Base-by-base conservation (phyloP, 202 grass and related monocot genomes). In the Elaeis oleifera region DNA sequence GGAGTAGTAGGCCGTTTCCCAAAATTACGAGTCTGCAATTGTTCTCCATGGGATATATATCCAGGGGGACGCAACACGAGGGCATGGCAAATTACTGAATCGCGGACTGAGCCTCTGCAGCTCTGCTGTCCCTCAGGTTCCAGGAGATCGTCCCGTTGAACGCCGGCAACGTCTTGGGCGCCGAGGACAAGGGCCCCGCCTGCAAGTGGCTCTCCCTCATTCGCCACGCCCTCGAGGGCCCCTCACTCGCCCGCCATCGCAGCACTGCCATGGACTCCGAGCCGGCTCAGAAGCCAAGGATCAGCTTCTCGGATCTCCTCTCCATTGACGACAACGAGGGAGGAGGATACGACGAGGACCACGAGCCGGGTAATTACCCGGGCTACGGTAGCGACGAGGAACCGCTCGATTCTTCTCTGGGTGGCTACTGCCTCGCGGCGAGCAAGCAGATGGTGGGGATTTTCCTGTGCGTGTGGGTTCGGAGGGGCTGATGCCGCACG, bases 381-480 rank as follows among this genome's bases (percentile, higher is more conserved):
- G 72, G 65, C 8, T 76, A 53, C 2, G 85, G 73, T 29, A 80
- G 79, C 18, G 85, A 83, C 49, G 86, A 95, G 60, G 79, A 80
- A 19, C 23, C 25, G 2, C 5, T 18, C 17, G 60, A 50, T 23
- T 20, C 1, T 31, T 31, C 28, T 31, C 0, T 1, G 5, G 1
- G 28, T 6, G 64, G 63, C 0, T 90, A 96, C 72, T 61, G 50
- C 2, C 67, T 89, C 1, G 84, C 78, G 6, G 79, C 76, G 0
- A 74, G 87, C 79, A 90, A 91, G 60, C 87, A 96, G 74, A 96
- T 96, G 91, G 84, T 96, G 0, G 91, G 91, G n/a, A 78, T 96
- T 56, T 88, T 96, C 72, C 79, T 96, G 51, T 96, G 91, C 63
- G 79, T 96, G 20, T 96, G 91, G 91, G 59, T 88, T 36, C 74